These are phyloP conservation scores for Xylaria telfairii DNA, from an alignment of 495 filamentous ascomycete species.

Conservation along the genomic window DNA sequence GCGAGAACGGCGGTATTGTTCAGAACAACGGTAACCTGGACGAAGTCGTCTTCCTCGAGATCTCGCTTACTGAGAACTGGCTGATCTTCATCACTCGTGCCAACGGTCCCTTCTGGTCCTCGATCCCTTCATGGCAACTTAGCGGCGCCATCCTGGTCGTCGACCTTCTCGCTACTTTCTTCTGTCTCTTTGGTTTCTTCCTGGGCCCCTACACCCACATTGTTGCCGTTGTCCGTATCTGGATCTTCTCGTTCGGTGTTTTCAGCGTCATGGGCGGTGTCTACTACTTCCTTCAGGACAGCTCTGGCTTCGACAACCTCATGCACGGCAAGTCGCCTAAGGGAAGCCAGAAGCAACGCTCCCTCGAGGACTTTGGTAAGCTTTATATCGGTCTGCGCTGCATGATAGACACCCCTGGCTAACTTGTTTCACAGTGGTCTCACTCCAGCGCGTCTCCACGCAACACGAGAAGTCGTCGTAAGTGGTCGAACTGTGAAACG, in stretches of 20 bases:
- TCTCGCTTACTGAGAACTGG: conserved; percentile 93
- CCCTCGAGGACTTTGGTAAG: conserved; percentile 86
- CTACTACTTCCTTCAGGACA: conserved; percentile 81
- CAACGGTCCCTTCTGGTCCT: conserved; percentile 85
- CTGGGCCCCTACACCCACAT: conserved; percentile 69
- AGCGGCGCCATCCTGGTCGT: conserved; percentile 76
- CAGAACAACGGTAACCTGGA: conserved; percentile 86
- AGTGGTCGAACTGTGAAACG: conserved; percentile 35
- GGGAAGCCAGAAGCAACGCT: conserved; percentile 74
- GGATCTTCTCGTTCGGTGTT: conserved; percentile 87
- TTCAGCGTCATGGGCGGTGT: conserved; percentile 71
- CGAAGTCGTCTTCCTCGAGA: conserved; percentile 85
- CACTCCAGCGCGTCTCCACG: conserved; percentile 82
- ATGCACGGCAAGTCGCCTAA: conserved; percentile 88
- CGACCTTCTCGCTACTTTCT: conserved; percentile 81
- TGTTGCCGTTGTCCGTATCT: conserved; percentile 82
- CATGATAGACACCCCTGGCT: conserved; percentile 41
- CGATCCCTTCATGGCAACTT: conserved; percentile 82
- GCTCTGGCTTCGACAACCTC: conserved; percentile 81
- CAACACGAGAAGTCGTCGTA: conserved; percentile 81
- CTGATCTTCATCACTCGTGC: conserved; percentile 95
- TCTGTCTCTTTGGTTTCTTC: conserved; percentile 84
- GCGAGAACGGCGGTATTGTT: conserved; percentile 76
- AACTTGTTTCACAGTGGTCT: conserved; percentile 64
- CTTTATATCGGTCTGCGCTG: conserved; percentile 27